Base-by-base conservation (phyloP, 306 rosid species). In the Cotoneaster glaucophyllus region DNA sequence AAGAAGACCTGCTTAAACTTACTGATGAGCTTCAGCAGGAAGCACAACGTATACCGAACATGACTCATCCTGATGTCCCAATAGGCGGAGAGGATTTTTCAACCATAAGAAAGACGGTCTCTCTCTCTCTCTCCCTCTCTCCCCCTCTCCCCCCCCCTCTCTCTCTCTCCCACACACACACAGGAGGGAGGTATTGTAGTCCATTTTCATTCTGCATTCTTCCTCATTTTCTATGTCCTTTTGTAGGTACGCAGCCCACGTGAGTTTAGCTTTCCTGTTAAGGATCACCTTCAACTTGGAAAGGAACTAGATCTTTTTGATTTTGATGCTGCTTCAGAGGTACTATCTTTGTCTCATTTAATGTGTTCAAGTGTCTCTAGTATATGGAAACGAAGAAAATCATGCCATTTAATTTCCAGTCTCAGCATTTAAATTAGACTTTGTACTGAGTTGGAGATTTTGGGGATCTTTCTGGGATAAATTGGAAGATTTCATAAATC, bases 251-350 rank as follows among this genome's bases (percentile, higher is more conserved):
- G 97, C 32, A 86, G 78, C 80, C 77, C 90, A 11, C 87, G 84
- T 6, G 74, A 87, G 62, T 90, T 95, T 82, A 73, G 81, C 81
- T 95, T 95, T 84, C 88, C 90, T 69, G 81, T 83, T 74, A 95
- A 88, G 83, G 97, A 95, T 90, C 99, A 95, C 80, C 89, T 92
- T 54, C 93, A 90, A 85, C 88, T 95, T 14, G 98, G 98, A 78
- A 92, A 92, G 77, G 96, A 85, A 31, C 89, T 90, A 64, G 91
- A 90, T 88, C 93, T 95, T 76, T 86, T 95, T 69, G 96, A 95
- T 75, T 95, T 95, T 79, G 99, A 92, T 79, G 92, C 99, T 34
- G 99, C 99, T 52, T 85, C 99, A 11, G 99, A 89, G 99, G 99
- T 95, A 90, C 81, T 28, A 26, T 45, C 64, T 31, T 62, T 73